Percentiles rank a stretch among this genome's conserved stretches.
phyloP scores from a whole-genome alignment of 805 yeast species.

The Candida maris region DNA sequence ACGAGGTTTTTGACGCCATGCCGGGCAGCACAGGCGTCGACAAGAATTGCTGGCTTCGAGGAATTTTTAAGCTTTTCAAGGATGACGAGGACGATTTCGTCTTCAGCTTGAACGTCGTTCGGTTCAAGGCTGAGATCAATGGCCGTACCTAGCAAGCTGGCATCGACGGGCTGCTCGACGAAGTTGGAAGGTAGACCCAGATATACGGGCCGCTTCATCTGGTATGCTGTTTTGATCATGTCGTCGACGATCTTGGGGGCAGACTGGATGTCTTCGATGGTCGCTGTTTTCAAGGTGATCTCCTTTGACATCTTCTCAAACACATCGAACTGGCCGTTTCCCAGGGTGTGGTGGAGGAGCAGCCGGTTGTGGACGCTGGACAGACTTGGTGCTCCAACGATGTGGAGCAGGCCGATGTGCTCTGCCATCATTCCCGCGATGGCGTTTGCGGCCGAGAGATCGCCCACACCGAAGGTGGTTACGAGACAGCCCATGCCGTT shows the following conservation, averaged over 20 bases:
- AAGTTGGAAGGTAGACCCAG: slow-evolving; percentile 80
- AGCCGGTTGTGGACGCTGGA: slow-evolving; percentile 69
- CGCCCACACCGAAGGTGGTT: slow-evolving; percentile 92
- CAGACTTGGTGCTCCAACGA: slow-evolving; percentile 82
- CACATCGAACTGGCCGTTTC: slow-evolving; percentile 77
- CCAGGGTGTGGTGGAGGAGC: slow-evolving; percentile 78
- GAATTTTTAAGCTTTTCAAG: slow-evolving; percentile 53
- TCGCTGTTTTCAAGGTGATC: slow-evolving; percentile 63
- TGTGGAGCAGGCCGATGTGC: slow-evolving; percentile 80
- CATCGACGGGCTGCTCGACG: slow-evolving; percentile 61
- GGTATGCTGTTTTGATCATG: slow-evolving; percentile 66
- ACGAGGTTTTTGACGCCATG: slow-evolving; percentile 68
- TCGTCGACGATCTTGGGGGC: slow-evolving; percentile 75
- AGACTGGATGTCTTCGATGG: slow-evolving; percentile 56
- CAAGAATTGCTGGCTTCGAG: slow-evolving; percentile 67
- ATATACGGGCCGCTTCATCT: slow-evolving; percentile 77
- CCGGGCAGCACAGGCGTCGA: slow-evolving; percentile 85
- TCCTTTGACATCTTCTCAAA: slow-evolving; percentile 75
- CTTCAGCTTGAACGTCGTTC: slow-evolving; percentile 59
- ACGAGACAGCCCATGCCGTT: slow-evolving; percentile 71
- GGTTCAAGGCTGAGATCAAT: slow-evolving; percentile 56
- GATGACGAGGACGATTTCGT: slow-evolving; percentile 55
- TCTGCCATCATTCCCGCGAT: slow-evolving; percentile 88
- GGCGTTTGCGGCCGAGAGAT: slow-evolving; percentile 78
- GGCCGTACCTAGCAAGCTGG: slow-evolving; percentile 55